phyloP scores from a whole-genome alignment of 176 grass and related monocot species.

The Carex littledalei region DNA sequence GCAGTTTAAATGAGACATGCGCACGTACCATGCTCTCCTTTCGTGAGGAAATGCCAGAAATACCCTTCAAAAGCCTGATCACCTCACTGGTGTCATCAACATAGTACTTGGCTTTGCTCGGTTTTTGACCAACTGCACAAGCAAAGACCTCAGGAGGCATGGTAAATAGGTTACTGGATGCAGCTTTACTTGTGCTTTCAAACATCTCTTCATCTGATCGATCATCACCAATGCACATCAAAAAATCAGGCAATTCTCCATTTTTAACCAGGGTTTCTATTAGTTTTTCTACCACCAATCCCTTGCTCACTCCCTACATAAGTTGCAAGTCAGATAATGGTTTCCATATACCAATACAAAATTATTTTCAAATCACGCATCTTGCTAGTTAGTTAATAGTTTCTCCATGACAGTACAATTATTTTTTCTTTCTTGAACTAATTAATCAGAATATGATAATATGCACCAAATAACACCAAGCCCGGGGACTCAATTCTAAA shows the following conservation, averaged over 20 bases:
- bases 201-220: constrained; percentile 96
- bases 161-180: constrained; percentile 32
- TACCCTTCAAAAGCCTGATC: constrained; percentile 55
- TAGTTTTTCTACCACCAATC: constrained; percentile 66
- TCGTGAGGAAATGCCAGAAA: constrained; percentile 23
- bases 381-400: not conserved
- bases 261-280: constrained; percentile 38
- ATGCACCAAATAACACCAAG: not conserved
- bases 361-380: not conserved
- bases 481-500: not conserved
- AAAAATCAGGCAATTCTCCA: constrained; percentile 58
- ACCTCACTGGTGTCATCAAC: constrained; percentile 74
- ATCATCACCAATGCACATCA: constrained; percentile 80
- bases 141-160: constrained; percentile 56
- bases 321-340: not conserved
- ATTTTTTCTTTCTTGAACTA: not conserved
- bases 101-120: constrained; percentile 91
- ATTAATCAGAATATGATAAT: not conserved
- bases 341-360: not conserved
- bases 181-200: constrained; percentile 53
- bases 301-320: constrained; percentile 71
- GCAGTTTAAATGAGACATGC: constrained; percentile 51
- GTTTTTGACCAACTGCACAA: constrained; percentile 86
- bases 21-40: constrained; percentile 22
- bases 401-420: not conserved